These are phyloP conservation scores for Ophiocordyceps camponoti-rufipedis DNA, from an alignment of 2,329 filamentous ascomycete genomes.

Conservation along the genomic window DNA sequence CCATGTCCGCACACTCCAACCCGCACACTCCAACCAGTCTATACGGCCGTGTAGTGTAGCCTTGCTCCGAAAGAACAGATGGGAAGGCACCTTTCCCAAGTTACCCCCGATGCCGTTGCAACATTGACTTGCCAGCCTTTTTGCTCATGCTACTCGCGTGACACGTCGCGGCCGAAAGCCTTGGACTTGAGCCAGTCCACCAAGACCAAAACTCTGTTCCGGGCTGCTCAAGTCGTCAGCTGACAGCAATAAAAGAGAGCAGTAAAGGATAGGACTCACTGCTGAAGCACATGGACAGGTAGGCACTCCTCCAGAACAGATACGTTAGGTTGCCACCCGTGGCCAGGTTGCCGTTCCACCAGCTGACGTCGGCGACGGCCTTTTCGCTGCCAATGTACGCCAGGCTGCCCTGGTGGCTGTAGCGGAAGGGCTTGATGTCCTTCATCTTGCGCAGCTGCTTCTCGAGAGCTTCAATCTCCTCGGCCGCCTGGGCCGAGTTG, in stretches of 20 bases:
- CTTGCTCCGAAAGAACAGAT: constrained; percentile 1
- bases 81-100: background rate
- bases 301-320: constrained; percentile 95
- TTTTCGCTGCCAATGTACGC: constrained; percentile 98
- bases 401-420: constrained; percentile 91
- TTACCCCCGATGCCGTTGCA: background rate
- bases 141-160: constrained; percentile 42
- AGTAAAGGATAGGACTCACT: constrained; percentile 41
- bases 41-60: constrained; percentile 2
- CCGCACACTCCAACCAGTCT: background rate
- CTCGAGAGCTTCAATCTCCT: constrained; percentile 72
- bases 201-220: constrained; percentile 83
- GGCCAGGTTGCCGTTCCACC: constrained; percentile 93
- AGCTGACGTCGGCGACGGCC: constrained; percentile 91
- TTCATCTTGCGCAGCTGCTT: constrained; percentile 76
- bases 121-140: background rate
- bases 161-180: constrained; percentile 89
- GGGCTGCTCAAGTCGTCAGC: constrained; percentile 32
- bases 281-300: constrained; percentile 99
- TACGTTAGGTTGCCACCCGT: constrained; percentile 88
- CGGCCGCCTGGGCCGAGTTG: constrained; percentile 48
- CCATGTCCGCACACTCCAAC: background rate
- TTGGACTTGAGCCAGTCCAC: constrained; percentile 97
- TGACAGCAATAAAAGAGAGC: constrained; percentile 1
- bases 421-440: constrained; percentile 94